These are phyloP conservation scores for Vachellia pachyceras DNA, from an alignment of 306 rosid species.

Conservation along the genomic window DNA sequence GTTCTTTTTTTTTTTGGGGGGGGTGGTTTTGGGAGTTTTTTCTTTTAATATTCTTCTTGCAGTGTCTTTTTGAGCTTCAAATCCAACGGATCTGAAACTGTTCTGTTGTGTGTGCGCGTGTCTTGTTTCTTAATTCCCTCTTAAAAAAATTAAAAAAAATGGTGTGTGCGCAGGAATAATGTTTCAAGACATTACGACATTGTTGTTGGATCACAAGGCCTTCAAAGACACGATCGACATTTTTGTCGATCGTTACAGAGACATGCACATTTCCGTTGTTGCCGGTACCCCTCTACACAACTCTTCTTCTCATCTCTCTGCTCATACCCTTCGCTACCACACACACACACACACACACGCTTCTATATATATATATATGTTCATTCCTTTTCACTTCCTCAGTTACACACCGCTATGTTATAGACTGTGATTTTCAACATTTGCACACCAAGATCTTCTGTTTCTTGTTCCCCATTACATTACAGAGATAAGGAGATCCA, in stretches of 20 bases:
- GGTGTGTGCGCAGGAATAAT: slow-evolving; percentile 72
- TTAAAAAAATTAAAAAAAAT: not conserved
- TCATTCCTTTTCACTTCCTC: not conserved
- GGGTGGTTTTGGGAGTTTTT: too few species aligned
- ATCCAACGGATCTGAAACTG: slow-evolving; percentile 28
- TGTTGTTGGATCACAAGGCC: slow-evolving; percentile 96
- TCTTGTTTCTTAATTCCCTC: not conserved
- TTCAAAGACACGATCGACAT: slow-evolving; percentile 94
- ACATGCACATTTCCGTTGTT: slow-evolving; percentile 95
- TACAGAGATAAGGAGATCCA: not conserved
- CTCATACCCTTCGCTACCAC: not conserved
- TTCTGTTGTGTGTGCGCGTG: not conserved
- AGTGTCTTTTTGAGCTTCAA: slow-evolving; percentile 19
- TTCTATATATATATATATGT: too few species aligned
- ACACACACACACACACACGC: too few species aligned
- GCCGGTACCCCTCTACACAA: slow-evolving; percentile 41
- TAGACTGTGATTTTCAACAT: not conserved
- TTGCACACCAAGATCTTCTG: not conserved
- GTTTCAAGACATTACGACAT: slow-evolving; percentile 99
- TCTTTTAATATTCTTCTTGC: not conserved
- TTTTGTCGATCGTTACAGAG: slow-evolving; percentile 99
- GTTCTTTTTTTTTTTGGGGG: not conserved
- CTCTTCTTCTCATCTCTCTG: not conserved
- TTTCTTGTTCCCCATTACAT: not conserved
- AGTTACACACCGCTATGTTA: not conserved